These are phyloP conservation scores for Suillus brevipes DNA, from an alignment of 768 basidiomycete species.

Conservation along the genomic window DNA sequence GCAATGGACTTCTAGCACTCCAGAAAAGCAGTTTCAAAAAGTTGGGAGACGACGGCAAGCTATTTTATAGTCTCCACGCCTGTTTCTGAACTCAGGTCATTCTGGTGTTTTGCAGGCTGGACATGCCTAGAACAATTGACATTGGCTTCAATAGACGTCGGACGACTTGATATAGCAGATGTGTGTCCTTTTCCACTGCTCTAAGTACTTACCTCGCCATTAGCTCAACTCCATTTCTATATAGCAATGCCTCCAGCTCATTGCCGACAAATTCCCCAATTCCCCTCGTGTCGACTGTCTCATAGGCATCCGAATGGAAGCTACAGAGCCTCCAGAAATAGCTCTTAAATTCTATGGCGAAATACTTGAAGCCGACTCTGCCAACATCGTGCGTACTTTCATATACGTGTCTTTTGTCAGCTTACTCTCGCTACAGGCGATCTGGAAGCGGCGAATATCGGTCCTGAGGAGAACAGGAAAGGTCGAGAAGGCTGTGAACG, in stretches of 20 bases:
- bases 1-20: slow-evolving; percentile 52
- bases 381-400: slow-evolving; percentile 60
- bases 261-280: slow-evolving; percentile 67
- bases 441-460: slow-evolving; percentile 82
- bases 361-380: slow-evolving; percentile 61
- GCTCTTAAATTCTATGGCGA: slow-evolving; percentile 65
- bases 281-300: slow-evolving; percentile 82
- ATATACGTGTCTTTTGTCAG: background rate
- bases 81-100: background rate
- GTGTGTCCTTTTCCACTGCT: slow-evolving; percentile 43
- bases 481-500: slow-evolving; percentile 64
- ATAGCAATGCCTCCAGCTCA: slow-evolving; percentile 48
- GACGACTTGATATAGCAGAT: slow-evolving; percentile 70
- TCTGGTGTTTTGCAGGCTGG: slow-evolving; percentile 54
- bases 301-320: slow-evolving; percentile 78
- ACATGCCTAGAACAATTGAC: slow-evolving; percentile 78
- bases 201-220: slow-evolving; percentile 1
- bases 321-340: slow-evolving; percentile 52
- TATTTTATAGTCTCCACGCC: background rate
- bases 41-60: slow-evolving; percentile 56
- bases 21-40: slow-evolving; percentile 44
- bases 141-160: slow-evolving; percentile 76
- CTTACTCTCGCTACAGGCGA: slow-evolving; percentile 41
- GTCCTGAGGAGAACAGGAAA: slow-evolving; percentile 64
- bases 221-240: slow-evolving; percentile 10